A percentile compares a stretch with the other conserved stretches of the same genome.
Evolutionary conservation across 139 green algal species (phyloP).

Genomic region (Chlorella sp.): DNA sequence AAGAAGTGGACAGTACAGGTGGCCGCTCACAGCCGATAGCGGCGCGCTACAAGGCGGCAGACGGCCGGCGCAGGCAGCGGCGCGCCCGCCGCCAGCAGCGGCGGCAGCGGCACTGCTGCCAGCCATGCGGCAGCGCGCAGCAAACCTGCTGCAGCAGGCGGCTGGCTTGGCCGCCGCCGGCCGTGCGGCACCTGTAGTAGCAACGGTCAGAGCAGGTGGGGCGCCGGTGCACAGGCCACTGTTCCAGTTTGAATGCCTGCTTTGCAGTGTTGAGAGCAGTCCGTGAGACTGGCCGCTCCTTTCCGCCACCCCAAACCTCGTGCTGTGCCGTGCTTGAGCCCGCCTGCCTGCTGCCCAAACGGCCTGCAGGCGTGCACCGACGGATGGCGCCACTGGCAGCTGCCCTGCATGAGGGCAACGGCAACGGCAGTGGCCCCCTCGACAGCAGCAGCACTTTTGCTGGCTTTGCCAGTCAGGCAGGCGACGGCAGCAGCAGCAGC

Average conservation of each 20-base stretch:
- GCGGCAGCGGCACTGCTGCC: neutral
- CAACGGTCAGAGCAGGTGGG: neutral
- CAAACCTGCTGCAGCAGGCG: neutral
- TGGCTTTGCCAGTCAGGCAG: neutral
- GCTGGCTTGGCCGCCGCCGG: neutral
- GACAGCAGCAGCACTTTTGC: neutral
- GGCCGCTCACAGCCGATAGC: neutral
- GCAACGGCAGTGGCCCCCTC: neutral
- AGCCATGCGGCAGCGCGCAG: constrained; percentile 1
- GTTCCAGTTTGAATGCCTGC: neutral
- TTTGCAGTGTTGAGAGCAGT: neutral
- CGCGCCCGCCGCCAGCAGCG: neutral
- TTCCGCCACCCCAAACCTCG: no score
- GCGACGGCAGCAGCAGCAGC: neutral
- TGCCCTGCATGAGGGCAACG: neutral
- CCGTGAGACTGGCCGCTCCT: no score
- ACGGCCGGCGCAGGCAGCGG: neutral
- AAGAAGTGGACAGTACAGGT: neutral
- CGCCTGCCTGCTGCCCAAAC: neutral
- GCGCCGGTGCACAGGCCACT: neutral
- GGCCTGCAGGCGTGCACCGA: neutral
- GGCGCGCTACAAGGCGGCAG: neutral
- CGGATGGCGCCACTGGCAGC: neutral
- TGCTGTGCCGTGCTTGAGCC: neutral
- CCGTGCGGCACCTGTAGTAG: neutral